These are phyloP conservation scores for Orobanche coerulescens DNA, from an alignment of 257 asterid species.

Conservation along the genomic window DNA sequence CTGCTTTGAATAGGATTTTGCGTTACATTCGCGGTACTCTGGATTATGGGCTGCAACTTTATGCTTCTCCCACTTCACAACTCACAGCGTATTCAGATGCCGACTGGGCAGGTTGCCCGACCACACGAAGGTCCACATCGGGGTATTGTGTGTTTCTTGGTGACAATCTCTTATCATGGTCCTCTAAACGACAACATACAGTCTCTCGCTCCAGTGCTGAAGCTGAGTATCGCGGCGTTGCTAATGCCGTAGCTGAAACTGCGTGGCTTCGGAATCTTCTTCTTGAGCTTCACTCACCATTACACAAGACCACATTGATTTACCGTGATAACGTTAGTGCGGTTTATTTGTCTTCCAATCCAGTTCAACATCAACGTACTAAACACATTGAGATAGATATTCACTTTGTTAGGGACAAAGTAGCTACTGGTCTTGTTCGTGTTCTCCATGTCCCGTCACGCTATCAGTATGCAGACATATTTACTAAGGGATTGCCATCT, in stretches of 20 bases:
- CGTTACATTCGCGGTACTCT: neutral
- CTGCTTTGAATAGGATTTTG: neutral
- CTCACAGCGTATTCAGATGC: neutral
- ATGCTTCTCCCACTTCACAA: neutral
- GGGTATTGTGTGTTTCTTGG: no score
- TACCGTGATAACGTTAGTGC: neutral
- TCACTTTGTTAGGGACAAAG: neutral
- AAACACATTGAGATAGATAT: no score
- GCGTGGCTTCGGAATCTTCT: neutral
- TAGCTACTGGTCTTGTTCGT: neutral
- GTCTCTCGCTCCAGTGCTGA: neutral
- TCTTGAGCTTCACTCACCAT: neutral
- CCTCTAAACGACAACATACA: no score
- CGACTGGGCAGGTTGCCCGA: no score
- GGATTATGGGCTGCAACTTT: neutral
- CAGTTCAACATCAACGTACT: no score
- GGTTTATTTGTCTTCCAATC: no score
- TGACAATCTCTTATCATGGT: no score
- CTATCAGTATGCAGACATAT: neutral
- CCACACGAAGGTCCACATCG: no score
- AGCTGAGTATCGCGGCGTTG: neutral
- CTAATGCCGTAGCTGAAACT: neutral
- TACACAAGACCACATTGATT: neutral
- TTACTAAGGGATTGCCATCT: neutral
- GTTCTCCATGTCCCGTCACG: neutral